These are phyloP conservation scores for Candida berthetii DNA, from an alignment of 805 yeast genomes.

Conservation along the genomic window DNA sequence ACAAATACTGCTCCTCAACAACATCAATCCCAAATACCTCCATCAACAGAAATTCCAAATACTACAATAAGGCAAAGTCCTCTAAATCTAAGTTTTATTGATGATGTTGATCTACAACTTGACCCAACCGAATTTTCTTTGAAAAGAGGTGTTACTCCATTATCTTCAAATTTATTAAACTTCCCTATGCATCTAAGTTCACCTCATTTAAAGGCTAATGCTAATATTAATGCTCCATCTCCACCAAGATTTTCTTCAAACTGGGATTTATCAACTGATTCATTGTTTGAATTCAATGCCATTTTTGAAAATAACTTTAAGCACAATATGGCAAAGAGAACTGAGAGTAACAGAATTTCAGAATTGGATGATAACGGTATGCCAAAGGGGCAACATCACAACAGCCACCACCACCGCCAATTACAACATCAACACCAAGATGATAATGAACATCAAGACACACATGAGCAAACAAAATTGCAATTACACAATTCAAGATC, in stretches of 20 bases:
- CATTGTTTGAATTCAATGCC: slow-evolving; percentile 14
- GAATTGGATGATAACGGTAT: slow-evolving; percentile 5
- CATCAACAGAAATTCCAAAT: background rate
- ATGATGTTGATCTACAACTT: background rate
- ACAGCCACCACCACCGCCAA: too few relatives aligned
- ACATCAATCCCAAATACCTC: background rate
- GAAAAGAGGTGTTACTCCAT: slow-evolving; percentile 1
- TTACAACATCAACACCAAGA: too few relatives aligned
- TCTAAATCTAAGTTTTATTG: background rate
- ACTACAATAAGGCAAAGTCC: background rate
- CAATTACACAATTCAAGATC: background rate
- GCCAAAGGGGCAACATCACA: too few relatives aligned
- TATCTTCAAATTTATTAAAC: slow-evolving; percentile 1
- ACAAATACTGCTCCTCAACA: background rate
- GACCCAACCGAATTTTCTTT: background rate
- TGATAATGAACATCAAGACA: slow-evolving; percentile 1
- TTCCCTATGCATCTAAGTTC: background rate
- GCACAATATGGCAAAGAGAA: slow-evolving; percentile 9
- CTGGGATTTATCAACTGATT: slow-evolving; percentile 3
- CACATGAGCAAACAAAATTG: too few relatives aligned
- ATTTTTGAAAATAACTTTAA: slow-evolving; percentile 20
- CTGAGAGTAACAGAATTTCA: slow-evolving; percentile 8
- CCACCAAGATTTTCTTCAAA: background rate
- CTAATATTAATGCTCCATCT: background rate
- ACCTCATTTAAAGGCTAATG: background rate